These are phyloP conservation scores for Pyrenula massariospora DNA, from an alignment of 495 filamentous ascomycete species.

Conservation along the genomic window DNA sequence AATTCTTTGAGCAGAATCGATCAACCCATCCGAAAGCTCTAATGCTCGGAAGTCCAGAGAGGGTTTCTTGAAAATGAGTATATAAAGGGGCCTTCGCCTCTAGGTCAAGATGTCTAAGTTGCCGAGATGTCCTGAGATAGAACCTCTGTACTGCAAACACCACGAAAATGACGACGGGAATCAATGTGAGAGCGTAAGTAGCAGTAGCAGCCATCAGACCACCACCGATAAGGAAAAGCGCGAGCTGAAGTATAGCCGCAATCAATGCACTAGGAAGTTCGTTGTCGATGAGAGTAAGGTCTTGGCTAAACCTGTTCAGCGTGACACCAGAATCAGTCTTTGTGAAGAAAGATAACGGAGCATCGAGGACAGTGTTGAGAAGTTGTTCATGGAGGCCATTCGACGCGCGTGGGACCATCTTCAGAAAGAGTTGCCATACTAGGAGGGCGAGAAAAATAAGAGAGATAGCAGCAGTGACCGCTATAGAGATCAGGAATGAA, in stretches of 20 bases:
- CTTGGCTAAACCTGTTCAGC: slow-evolving; percentile 47
- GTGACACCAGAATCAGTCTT: slow-evolving; percentile 32
- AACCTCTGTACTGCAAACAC: slow-evolving; percentile 33
- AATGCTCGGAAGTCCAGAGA: slow-evolving; percentile 58
- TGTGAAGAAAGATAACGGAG: slow-evolving; percentile 24
- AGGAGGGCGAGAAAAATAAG: too few relatives aligned
- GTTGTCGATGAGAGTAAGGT: slow-evolving; percentile 48
- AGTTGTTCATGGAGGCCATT: too few relatives aligned
- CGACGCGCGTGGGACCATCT: too few relatives aligned
- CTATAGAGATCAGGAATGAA: too few relatives aligned
- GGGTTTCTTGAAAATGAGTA: slow-evolving; percentile 54
- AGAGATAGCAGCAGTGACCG: too few relatives aligned
- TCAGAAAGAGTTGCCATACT: too few relatives aligned
- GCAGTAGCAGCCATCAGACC: too few relatives aligned
- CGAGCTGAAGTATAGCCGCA: background rate
- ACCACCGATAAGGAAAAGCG: too few relatives aligned
- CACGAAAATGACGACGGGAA: slow-evolving; percentile 17
- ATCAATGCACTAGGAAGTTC: slow-evolving; percentile 33
- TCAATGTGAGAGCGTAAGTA: too few relatives aligned
- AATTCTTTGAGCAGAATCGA: slow-evolving; percentile 47
- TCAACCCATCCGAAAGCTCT: slow-evolving; percentile 55
- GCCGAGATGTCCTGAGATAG: slow-evolving; percentile 42
- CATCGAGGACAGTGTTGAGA: background rate
- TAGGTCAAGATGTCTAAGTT: slow-evolving; percentile 45
- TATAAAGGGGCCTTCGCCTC: slow-evolving; percentile 53